Evolutionary conservation across 768 basidiomycete species (phyloP), one percentile per base, ranked within the genome.

Genomic region (Pholiota molesta): DNA sequence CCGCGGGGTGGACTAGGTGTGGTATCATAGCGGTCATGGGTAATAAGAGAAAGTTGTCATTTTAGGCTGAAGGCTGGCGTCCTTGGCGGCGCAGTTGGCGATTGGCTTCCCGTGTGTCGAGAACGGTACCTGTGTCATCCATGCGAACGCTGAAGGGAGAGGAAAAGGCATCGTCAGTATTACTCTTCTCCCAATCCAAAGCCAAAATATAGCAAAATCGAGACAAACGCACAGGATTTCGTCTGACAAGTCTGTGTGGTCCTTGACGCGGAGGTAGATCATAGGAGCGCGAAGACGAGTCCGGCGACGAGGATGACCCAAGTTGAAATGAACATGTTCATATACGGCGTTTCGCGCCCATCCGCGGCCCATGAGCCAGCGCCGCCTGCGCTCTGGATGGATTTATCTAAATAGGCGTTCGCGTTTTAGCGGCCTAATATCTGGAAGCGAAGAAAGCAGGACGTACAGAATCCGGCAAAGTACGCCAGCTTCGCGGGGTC

Each of bases 391-490:
- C 88, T 90, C 70, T 92, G 91, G 45, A 92, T 76, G 2, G 87
- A 87, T 70, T 93, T 72, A 57, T 72, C 71, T 72, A 31, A n/a
- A 53, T 9, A 31, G 6, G 1, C 6, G 31, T 7, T 31, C 31
- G 31, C 31, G 31, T 31, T 31, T 31, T 9, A 31, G 31, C 31
- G 9, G 9, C 45, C 16, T n/a, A 29, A 13, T 40, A 9, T n/a
- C 35, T 11, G 17, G 19, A 5, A 52, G 17, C 44, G 19, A 52
- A 3, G 53, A 29, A 23, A 57, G 10, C 31, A 40, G 44, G 10
- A 81, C 89, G 67, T 70, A 93, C 91, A 94, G 68, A 94, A 91
- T 44, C 92, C 93, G 16, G 87, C 79, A 68, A 94, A 89, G 70
- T 92, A 83, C 0, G 92, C 92, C 21, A 94, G 84, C 71, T 91